These are phyloP conservation scores for Litchi chinensis DNA, from an alignment of 345 rosid genomes.

Conservation along the genomic window DNA sequence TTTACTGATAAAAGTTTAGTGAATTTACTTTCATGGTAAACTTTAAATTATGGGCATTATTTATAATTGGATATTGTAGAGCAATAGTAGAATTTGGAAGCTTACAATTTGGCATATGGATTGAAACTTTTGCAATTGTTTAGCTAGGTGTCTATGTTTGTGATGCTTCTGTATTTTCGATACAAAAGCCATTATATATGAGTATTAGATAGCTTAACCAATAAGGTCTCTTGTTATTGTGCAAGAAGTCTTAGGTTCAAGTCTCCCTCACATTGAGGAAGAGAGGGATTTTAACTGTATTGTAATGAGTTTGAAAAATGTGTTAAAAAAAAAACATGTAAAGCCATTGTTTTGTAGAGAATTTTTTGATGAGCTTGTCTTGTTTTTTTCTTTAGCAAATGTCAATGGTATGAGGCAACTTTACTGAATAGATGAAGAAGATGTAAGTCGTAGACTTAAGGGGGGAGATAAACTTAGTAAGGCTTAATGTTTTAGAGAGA, in stretches of 20 bases:
- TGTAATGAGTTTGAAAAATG: not conserved
- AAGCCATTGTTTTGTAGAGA: not conserved
- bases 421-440: not conserved
- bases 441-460: not conserved
- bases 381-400: not conserved
- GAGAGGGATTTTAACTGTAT: not conserved
- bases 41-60: no score
- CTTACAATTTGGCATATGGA: not conserved
- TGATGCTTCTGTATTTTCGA: not conserved
- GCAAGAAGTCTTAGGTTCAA: not conserved
- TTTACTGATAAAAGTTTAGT: not conserved
- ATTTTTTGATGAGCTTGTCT: not conserved
- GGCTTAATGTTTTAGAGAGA: not conserved
- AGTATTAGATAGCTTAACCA: not conserved
- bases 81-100: not conserved
- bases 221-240: not conserved
- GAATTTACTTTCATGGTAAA: not conserved
- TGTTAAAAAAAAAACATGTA: no score
- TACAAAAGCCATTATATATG: not conserved
- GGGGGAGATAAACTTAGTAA: not conserved
- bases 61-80: no score
- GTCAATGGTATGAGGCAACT: not conserved
- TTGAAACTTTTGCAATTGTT: constrained; percentile 1
- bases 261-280: not conserved
- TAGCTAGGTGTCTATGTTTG: not conserved